A percentile compares a stretch with the other conserved stretches of the same genome.
These are phyloP conservation scores for Neofusicoccum sp. DNA, from an alignment of 2,329 filamentous ascomycete genomes.

Conservation along the genomic window DNA sequence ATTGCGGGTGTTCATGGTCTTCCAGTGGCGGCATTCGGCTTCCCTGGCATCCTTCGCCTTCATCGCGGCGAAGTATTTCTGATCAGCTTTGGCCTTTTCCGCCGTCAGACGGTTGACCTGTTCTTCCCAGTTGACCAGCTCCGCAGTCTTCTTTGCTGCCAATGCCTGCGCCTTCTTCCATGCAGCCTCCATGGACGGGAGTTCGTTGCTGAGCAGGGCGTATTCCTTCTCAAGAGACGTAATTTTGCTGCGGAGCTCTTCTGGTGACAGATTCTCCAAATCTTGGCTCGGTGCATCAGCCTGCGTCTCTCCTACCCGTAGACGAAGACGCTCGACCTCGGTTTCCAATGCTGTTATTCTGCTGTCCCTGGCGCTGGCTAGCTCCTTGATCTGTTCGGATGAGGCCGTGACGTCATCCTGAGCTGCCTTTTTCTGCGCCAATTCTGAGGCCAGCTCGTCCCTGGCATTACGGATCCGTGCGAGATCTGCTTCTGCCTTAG, in stretches of 20 bases:
- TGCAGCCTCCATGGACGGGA: constrained; percentile 84
- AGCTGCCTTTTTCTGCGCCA: constrained; percentile 72
- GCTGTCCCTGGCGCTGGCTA: constrained; percentile 74
- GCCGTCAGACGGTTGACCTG: constrained; percentile 70
- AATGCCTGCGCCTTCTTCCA: constrained; percentile 86
- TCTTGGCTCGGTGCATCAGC: constrained; percentile 30
- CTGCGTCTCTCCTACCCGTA: constrained; percentile 52
- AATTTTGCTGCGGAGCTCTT: constrained; percentile 73
- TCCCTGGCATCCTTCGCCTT: constrained; percentile 88
- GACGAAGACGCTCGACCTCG: constrained; percentile 69
- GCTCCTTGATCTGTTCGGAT: constrained; percentile 71
- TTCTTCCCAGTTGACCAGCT: constrained; percentile 74
- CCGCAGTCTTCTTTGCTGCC: constrained; percentile 82
- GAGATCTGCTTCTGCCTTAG: constrained; percentile 78
- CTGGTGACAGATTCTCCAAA: constrained; percentile 60
- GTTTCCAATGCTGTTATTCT: constrained; percentile 79
- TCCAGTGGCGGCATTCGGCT: constrained; percentile 73
- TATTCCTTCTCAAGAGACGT: constrained; percentile 76
- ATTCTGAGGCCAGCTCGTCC: constrained; percentile 82
- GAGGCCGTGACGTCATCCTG: constrained; percentile 74
- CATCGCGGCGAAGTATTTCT: constrained; percentile 95
- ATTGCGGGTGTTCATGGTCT: constrained; percentile 81
- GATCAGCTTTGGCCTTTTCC: constrained; percentile 94
- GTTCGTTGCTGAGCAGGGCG: constrained; percentile 77
- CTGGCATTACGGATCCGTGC: constrained; percentile 78